Evolutionary conservation across 768 basidiomycete species (phyloP).

Genomic region (Leucosporidium creatinivorum): DNA sequence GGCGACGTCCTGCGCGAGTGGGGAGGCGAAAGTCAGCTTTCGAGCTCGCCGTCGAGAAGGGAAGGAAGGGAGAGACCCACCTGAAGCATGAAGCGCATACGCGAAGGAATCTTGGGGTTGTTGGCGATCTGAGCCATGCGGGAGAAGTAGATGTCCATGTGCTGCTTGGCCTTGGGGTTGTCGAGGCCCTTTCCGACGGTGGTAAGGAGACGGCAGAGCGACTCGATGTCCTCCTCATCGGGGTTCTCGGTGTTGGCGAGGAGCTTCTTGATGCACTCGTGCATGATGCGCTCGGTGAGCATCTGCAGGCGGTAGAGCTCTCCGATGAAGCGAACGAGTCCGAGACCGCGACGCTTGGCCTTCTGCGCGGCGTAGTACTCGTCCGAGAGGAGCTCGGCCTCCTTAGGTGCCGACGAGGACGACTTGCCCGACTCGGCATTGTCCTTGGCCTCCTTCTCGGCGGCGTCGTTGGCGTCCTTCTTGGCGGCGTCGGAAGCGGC

Average conservation of each 20-base stretch:
- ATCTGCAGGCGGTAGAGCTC: constrained; percentile 99
- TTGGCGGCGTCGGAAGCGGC: constrained; percentile 75
- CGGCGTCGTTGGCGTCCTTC: constrained; percentile 49
- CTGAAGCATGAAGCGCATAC: constrained; percentile 94
- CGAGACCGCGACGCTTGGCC: constrained; percentile 92
- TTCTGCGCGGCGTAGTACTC: constrained; percentile 95
- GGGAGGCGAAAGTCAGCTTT: constrained; percentile 3
- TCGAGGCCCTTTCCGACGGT: constrained; percentile 83
- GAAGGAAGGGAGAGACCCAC: constrained; percentile 46
- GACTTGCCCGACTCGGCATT: constrained; percentile 48
- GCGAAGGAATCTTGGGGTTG: constrained; percentile 65
- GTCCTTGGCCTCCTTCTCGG: constrained; percentile 35
- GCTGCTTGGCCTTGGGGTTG: constrained; percentile 53
- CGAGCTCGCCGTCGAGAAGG: constrained; percentile 14
- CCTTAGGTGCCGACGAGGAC: constrained; percentile 52
- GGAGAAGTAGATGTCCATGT: constrained; percentile 88
- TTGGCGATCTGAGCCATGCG: constrained; percentile 77
- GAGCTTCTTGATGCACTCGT: constrained; percentile 94
- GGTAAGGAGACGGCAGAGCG: constrained; percentile 80
- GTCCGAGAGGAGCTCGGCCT: constrained; percentile 73
- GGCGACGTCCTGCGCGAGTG: constrained; percentile 63
- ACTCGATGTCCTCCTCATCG: constrained; percentile 97
- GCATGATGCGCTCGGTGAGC: constrained; percentile 97
- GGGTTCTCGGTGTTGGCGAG: constrained; percentile 88
- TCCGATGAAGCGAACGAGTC: constrained; percentile 95